Base-by-base conservation (phyloP, 441 rosid genomes). In the Capsella rubella region DNA sequence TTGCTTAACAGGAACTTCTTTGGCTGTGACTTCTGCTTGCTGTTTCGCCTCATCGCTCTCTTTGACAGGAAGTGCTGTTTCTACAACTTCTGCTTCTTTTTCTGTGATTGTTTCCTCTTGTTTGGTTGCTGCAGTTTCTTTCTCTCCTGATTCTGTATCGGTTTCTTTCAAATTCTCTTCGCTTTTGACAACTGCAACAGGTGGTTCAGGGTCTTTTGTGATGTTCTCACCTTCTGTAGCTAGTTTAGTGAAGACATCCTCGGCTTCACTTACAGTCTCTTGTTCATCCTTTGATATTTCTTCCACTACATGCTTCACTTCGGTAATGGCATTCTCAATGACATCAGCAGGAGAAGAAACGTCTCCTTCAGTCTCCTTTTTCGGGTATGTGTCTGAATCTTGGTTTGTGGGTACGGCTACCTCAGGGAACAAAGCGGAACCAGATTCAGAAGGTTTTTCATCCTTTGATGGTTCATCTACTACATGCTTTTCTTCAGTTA, bases 1-100 rank as follows among this genome's bases (percentile, higher is more conserved):
- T 62, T 82, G 72, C 81, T 86, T 88, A 2, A 71, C 72, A 6
- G 78, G 8, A 78, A 73, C 81, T 77, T 88, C 86, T 76, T 75
- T 76, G 6, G 78, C 73, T 69, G 80, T 79, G 56, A 82, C 84
- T 71, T 80, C 69, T 10, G 82, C 15, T 59, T 75, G 21, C 69
- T 58, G 67, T 71, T 74, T 63, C 2, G 31, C 52, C 18, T 75
- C 85, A 3, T 78, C 69, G 4, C 71, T 80, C 70, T 77, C 82
- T 58, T 78, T 66, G 56, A 65, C 59, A 10, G 53, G 28, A 55
- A 35, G 32, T 51, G 42, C 67, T 58, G 67, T 58, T 28, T 67
- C 75, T 45, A 37, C 67, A 29, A 35, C 76, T 43, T 77, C 80
- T 75, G 85, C 32, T 78, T 13, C 68, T 51, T 79, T 74, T 34